Evolutionary conservation across 2,329 filamentous ascomycete species (phyloP).

Genomic region (Scedosporium dehoogii): DNA sequence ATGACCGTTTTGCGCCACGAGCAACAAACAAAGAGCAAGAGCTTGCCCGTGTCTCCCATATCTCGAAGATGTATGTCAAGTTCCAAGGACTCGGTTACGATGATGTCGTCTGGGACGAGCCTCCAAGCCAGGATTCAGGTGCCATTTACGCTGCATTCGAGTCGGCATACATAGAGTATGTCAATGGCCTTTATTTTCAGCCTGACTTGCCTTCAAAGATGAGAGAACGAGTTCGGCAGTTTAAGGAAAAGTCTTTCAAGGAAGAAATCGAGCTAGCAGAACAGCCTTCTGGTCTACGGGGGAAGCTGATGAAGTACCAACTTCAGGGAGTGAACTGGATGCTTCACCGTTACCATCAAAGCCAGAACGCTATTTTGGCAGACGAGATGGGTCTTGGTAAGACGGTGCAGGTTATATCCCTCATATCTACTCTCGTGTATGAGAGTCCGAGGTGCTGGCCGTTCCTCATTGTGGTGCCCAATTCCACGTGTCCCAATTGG

Average conservation of each 20-base stretch:
- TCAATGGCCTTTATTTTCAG: conserved; percentile 64
- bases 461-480: conserved; percentile 87
- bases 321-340: conserved; percentile 92
- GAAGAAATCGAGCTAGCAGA: conserved; percentile 44
- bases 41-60: conserved; percentile 58
- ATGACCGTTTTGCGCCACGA: conserved; percentile 32
- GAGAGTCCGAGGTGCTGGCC: conserved; percentile 68
- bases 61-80: conserved; percentile 72
- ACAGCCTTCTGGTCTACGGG: conserved; percentile 66
- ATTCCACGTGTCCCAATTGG: conserved; percentile 96
- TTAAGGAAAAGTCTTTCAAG: conserved; percentile 54
- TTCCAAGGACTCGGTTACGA: conserved; percentile 89
- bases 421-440: conserved; percentile 65
- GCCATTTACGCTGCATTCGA: conserved; percentile 72
- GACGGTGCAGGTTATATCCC: conserved; percentile 83
- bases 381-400: conserved; percentile 99
- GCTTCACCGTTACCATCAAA: conserved; percentile 75
- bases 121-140: conserved; percentile 54
- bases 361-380: conserved; percentile 80
- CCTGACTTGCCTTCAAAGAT: conserved; percentile 48
- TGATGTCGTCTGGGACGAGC: conserved; percentile 80
- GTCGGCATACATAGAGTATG: conserved; percentile 76
- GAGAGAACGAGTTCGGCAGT: conserved; percentile 56
- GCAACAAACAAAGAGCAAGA: conserved; percentile 58
- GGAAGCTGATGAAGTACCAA: conserved; percentile 88